Conservation (phyloP, 116 monocot species). For the Dioscorea cayenensis region DNA sequence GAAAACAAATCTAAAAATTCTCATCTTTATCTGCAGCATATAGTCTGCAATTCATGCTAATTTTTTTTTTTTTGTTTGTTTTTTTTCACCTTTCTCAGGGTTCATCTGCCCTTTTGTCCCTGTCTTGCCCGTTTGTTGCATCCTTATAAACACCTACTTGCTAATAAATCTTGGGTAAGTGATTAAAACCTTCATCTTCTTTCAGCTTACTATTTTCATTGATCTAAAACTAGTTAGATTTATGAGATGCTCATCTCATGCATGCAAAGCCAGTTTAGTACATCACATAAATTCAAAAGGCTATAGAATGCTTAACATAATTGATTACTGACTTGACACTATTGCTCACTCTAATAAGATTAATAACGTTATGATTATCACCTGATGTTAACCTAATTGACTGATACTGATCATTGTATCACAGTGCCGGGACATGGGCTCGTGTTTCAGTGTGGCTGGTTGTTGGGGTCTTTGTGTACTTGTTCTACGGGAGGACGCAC, state of each 20-base stretch:
- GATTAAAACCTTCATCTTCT: not conserved
- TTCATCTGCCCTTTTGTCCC: constrained; percentile 92
- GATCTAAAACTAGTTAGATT: no score
- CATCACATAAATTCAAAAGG: no score
- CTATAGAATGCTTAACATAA: no score
- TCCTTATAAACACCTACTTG: constrained; percentile 84
- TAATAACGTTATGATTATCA: no score
- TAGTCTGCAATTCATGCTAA: not conserved
- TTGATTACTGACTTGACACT: no score
- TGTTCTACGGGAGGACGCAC: constrained; percentile 79
- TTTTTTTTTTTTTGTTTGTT: not conserved
- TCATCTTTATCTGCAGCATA: not conserved
- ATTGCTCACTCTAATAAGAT: no score
- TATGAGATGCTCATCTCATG: no score
- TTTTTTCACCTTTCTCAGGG: constrained; percentile 33
- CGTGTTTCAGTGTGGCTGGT: constrained; percentile 81
- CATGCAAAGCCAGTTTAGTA: no score
- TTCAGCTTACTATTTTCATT: not conserved
- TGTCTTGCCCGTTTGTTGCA: constrained; percentile 63
- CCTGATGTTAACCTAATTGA: no score
- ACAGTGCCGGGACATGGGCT: constrained; percentile 68
- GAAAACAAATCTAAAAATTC: not conserved
- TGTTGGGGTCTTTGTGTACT: constrained; percentile 65
- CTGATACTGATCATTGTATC: not conserved
- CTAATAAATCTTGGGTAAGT: constrained; percentile 89